Evolutionary conservation across 2,329 filamentous ascomycete genomes (phyloP), one percentile per base, ranked within the genome.

Genomic region (Claviceps sp.): DNA sequence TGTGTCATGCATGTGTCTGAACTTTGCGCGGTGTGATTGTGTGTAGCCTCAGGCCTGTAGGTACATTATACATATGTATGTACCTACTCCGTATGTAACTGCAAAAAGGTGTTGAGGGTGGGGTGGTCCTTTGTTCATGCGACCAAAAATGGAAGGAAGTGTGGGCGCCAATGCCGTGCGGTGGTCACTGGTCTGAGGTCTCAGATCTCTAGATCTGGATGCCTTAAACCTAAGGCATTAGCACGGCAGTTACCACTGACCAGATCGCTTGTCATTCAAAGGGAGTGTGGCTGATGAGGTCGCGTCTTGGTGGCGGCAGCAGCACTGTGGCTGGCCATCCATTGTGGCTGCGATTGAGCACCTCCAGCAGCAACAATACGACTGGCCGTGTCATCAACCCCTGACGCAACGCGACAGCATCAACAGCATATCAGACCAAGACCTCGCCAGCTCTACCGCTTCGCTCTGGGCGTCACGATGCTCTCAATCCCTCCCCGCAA

Each of bases 391-490:
- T 13, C 14, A 24, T 40, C 30, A 34, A 50, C 43, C 50, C 42
- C 34, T 46, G 50, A 48, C 46, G 14, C 14, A 39, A 42, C 50
- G n/a, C 45, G 19, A n/a, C 46, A 34, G 46, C 50, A 44, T 45
- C 47, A 41, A 22, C 47, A 22, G n/a, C 51, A 38, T 19, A 34
- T 47, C 26, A 38, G 24, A 22, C 5, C 19, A n/a, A 26, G 19
- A 26, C 34, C 17, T 43, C 41, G 48, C 37, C 40, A 47, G 30
- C 41, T 40, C 43, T n/a, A 24, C 48, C 37, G 34, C 39, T 40
- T 30, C 37, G 34, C 34, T 40, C 19, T 37, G 44, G 17, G 47
- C 39, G 37, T 52, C 64, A 67, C 63, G 57, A 70, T 70, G 67
- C 64, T 54, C 58, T 55, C 57, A 16, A 38, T n/a, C 55, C 54